Evolutionary conservation across 2,329 filamentous ascomycete species (phyloP), one percentile per base, ranked within the genome.

Genomic region (Colletotrichum scovillei): DNA sequence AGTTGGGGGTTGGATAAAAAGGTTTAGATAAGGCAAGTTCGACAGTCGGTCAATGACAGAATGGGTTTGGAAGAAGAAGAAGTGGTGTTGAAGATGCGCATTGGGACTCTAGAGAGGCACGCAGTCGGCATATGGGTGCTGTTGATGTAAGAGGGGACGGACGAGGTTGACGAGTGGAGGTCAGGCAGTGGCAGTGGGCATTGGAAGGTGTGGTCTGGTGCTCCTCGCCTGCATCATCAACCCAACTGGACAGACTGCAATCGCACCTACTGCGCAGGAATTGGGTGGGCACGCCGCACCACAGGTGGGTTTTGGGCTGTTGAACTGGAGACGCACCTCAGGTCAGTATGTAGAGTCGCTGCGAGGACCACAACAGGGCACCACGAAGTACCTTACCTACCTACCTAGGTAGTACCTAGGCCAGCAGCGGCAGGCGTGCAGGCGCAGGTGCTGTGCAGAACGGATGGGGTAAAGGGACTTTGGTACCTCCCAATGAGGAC

Each of bases 81-180:
- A 22, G 59, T 53, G 59, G 59, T 53, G 66, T 60, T 53, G 30
- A 64, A 59, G 24, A 30, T 55, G 60, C 66, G 69, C 67, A 71
- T 72, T 57, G 46, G 42, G 49, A 66, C 16, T 67, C 35, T 12
- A 35, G 22, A 26, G 19, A 22, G 32, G 14, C 32, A 67, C 55
- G 22, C 52, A 16, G 53, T 65, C 63, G 24, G 26, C 22, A 24
- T 55, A 55, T 65, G 30, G 22, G 24, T 52, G 42, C 58, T 42
- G 38, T 42, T 65, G 55, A 32, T 65, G 55, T 46, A 60, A 42
- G 69, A 63, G 69, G 55, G 59, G 56, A 57, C 42, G 42, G 42
- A 49, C 26, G 49, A 70, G 67, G 49, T 60, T 49, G 24, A 62
- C 42, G 46, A 58, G 68, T 72, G 63, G 72, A 72, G 68, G 63